Conservation (phyloP, 768 basidiomycete species). For the Leccinum subtestaceum region DNA sequence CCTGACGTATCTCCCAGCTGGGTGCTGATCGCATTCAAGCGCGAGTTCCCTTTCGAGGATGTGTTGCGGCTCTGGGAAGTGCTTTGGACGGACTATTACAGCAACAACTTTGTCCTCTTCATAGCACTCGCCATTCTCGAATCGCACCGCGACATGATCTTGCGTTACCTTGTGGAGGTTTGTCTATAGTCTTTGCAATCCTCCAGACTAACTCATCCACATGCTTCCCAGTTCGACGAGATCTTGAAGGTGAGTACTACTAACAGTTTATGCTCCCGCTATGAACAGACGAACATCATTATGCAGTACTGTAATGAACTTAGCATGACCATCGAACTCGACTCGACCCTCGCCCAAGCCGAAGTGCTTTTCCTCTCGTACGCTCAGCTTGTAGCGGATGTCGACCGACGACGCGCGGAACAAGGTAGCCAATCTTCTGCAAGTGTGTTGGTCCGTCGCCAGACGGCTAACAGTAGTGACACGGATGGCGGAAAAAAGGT, state of each 20-base stretch:
- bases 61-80: constrained; percentile 93
- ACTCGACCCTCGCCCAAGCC: constrained; percentile 91
- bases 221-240: constrained; percentile 56
- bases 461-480: constrained; percentile 13
- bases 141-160: constrained; percentile 91
- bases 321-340: constrained; percentile 96
- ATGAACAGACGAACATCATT: constrained; percentile 1
- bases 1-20: constrained; percentile 47
- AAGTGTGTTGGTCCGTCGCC: constrained; percentile 35
- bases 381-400: constrained; percentile 80
- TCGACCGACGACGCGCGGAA: constrained; percentile 77
- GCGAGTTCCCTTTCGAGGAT: constrained; percentile 92
- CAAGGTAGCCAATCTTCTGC: constrained; percentile 28
- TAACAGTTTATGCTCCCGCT: neutral
- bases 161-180: constrained; percentile 93
- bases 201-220: constrained; percentile 1
- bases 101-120: constrained; percentile 85
- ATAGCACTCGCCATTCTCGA: constrained; percentile 92
- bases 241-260: constrained; percentile 26
- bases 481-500: constrained; percentile 17
- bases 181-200: constrained; percentile 18
- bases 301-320: constrained; percentile 87
- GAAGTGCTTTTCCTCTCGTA: constrained; percentile 96
- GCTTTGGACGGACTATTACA: constrained; percentile 89
- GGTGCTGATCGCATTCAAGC: constrained; percentile 92